These are phyloP conservation scores for Biscogniauxia sp. DNA, from an alignment of 2,329 filamentous ascomycete species.

Conservation along the genomic window DNA sequence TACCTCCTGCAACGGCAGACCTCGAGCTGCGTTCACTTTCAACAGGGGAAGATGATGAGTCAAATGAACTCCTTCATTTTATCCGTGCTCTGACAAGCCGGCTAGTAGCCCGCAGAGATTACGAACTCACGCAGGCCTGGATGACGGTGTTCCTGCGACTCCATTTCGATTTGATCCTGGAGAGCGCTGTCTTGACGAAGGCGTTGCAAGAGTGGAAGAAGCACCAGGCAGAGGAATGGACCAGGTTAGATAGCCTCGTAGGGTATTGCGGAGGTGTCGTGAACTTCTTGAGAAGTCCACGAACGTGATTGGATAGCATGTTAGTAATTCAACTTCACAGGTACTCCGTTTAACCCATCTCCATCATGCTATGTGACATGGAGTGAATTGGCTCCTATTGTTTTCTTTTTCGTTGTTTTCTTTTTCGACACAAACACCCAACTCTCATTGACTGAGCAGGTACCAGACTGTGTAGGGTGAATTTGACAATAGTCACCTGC, in stretches of 20 bases:
- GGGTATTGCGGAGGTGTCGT: slow-evolving; percentile 88
- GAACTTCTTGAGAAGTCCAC: slow-evolving; percentile 68
- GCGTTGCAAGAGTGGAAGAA: slow-evolving; percentile 68
- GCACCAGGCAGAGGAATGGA: slow-evolving; percentile 69
- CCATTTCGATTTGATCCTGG: slow-evolving; percentile 61
- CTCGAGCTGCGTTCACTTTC: slow-evolving; percentile 83
- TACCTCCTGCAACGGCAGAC: slow-evolving; percentile 83
- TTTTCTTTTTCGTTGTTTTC: background rate
- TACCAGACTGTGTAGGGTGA: background rate
- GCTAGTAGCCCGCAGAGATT: slow-evolving; percentile 70
- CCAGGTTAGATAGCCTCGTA: slow-evolving; percentile 70
- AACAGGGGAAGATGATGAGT: slow-evolving; percentile 40
- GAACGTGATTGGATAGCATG: slow-evolving; percentile 39
- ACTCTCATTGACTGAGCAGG: background rate
- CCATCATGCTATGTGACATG: background rate
- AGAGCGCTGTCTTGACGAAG: slow-evolving; percentile 50
- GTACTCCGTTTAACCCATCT: background rate
- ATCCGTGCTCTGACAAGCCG: slow-evolving; percentile 74
- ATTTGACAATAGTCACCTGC: background rate
- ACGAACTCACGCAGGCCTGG: slow-evolving; percentile 94
- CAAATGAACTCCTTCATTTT: slow-evolving; percentile 76
- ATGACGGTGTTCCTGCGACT: slow-evolving; percentile 90
- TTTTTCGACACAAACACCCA: background rate
- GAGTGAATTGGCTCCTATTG: background rate
- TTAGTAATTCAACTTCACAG: background rate